Evolutionary conservation across 768 basidiomycete species (phyloP), one percentile per base, ranked within the genome.

Genomic region (Termitomyces bulborhizus): DNA sequence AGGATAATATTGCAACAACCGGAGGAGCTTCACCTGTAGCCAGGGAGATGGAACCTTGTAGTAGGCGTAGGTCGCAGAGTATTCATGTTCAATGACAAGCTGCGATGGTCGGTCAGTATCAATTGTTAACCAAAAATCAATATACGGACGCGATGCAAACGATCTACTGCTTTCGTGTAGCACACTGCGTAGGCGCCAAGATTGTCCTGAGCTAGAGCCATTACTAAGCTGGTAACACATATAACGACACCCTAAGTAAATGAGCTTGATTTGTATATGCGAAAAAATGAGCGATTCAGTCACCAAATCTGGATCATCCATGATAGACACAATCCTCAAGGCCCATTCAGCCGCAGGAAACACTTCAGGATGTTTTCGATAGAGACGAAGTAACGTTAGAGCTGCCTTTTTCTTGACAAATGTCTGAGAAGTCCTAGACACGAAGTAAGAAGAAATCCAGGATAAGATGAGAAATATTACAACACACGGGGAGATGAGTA

Each of bases 321-420:
- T 94, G 64, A 98, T 84, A 12, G 93, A 86, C 1, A 98, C 85
- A 54, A 99, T 91, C 42, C 97, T 84, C 54, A 96, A 74, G 0
- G 93, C 97, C 97, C 97, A 99, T 66, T 98, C 97, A 16, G 81
- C 84, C 0, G 90, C 91, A 29, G 93, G 92, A 55, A 99, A 86
- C 48, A 97, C 93, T 57, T 90, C 89, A 3, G 94, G 92, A 65
- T 97, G 93, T 68, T 99, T 99, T 54, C 97, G 85, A 65, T 98
- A 98, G 37, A 99, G 73, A 49, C 97, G 80, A 29, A 99, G 78
- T 29, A 98, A 70, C 0, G 97, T 98, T 55, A 99, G 72, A 1
- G 97, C 97, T 1, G 97, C 96, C 69, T 99, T 99, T 76, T 99
- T 99, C 77, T 94, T 95, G 52, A 98, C 97, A 63, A 99, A 98